A percentile compares a stretch with the other conserved stretches of the same genome.
phyloP scores from a whole-genome alignment of 1,284 basidiomycete genomes.

The Stereum hirsutum region DNA sequence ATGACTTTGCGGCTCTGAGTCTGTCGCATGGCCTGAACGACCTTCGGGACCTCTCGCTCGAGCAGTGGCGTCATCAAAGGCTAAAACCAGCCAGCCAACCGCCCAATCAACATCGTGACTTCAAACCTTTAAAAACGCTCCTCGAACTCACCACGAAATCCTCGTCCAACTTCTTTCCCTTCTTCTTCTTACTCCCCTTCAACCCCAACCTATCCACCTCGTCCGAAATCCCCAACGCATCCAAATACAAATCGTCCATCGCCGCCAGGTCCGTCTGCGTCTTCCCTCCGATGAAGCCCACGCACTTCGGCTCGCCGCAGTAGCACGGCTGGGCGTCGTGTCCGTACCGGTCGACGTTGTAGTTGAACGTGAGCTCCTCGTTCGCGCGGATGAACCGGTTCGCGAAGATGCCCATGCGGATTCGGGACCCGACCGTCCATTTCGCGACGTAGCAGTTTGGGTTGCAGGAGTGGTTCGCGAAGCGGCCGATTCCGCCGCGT shows the following conservation, averaged over 20 bases:
- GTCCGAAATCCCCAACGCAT: slow-evolving; percentile 93
- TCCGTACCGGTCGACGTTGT: slow-evolving; percentile 98
- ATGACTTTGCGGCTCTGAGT: slow-evolving; percentile 82
- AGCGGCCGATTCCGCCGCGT: slow-evolving; percentile 91
- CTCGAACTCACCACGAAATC: slow-evolving; percentile 68
- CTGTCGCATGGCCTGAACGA: slow-evolving; percentile 88
- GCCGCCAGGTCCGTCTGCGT: slow-evolving; percentile 94
- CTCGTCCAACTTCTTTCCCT: slow-evolving; percentile 87
- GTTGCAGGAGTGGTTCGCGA: slow-evolving; percentile 97
- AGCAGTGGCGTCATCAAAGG: slow-evolving; percentile 69
- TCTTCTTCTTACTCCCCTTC: slow-evolving; percentile 88
- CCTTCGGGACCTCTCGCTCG: slow-evolving; percentile 80
- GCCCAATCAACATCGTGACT: too few relatives aligned
- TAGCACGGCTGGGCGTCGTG: slow-evolving; percentile 95
- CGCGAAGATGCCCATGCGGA: slow-evolving; percentile 98
- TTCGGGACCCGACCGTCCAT: slow-evolving; percentile 89
- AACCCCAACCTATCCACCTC: slow-evolving; percentile 77
- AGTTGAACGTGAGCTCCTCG: slow-evolving; percentile 98
- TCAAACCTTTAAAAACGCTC: too few relatives aligned
- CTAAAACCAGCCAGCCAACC: too few relatives aligned
- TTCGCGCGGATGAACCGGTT: slow-evolving; percentile 74
- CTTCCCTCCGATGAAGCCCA: slow-evolving; percentile 95
- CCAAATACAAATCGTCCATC: slow-evolving; percentile 93
- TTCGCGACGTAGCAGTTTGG: slow-evolving; percentile 99
- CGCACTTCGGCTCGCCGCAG: slow-evolving; percentile 94